Evolutionary conservation across 768 basidiomycete species (phyloP).

Genomic region (Tubosaeta sp.): DNA sequence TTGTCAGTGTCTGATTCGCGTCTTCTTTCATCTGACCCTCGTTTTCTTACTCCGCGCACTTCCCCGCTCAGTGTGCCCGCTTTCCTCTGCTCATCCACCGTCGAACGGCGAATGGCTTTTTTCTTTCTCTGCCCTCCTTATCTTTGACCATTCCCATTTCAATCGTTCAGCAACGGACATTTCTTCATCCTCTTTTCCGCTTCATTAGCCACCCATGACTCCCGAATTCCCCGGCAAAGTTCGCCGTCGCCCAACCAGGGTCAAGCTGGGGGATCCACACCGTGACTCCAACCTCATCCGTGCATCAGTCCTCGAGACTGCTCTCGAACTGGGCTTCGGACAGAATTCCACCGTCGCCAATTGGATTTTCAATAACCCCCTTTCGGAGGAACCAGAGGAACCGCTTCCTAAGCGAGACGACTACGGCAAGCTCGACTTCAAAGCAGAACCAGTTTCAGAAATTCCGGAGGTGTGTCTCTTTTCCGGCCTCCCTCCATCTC

Average conservation of each 20-base stretch:
- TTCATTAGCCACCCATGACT: conserved; percentile 18
- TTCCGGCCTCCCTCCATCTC: neutral
- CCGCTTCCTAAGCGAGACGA: conserved; percentile 11
- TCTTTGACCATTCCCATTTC: conserved; percentile 13
- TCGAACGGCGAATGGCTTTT: conserved; percentile 24
- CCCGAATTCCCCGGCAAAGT: conserved; percentile 12
- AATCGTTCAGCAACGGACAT: conserved; percentile 7
- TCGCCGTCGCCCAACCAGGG: conserved; percentile 28
- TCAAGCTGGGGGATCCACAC: conserved; percentile 6
- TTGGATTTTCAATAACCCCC: conserved; percentile 68
- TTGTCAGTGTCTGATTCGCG: neutral
- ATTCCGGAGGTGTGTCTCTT: conserved; percentile 28
- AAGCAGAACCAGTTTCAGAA: conserved; percentile 14
- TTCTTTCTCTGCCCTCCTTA: neutral
- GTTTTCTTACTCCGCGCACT: neutral
- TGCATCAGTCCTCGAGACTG: conserved; percentile 72
- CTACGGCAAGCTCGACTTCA: neutral
- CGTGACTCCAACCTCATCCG: conserved; percentile 59
- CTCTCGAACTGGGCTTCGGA: conserved; percentile 62
- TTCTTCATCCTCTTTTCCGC: conserved; percentile 12
- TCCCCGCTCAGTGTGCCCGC: neutral
- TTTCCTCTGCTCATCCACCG: neutral
- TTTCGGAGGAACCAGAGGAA: conserved; percentile 55
- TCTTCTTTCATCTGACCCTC: neutral
- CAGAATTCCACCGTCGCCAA: conserved; percentile 56